These are phyloP conservation scores for Chaetomiaceae sp. DNA, from an alignment of 2,329 filamentous ascomycete genomes.

Conservation along the genomic window DNA sequence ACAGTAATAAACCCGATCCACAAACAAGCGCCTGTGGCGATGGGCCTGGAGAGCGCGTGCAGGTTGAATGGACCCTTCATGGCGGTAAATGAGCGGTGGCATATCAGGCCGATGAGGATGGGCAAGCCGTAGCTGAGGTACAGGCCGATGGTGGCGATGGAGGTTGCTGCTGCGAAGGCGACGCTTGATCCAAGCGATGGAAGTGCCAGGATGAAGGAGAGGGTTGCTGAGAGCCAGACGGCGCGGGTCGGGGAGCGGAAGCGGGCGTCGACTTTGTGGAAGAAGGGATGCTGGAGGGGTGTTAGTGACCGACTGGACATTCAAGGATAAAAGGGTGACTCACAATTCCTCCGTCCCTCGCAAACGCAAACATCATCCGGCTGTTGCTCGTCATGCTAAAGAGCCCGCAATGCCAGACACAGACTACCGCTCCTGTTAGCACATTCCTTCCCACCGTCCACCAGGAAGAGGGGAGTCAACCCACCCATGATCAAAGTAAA, in stretches of 20 bases:
- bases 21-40: slow-evolving; percentile 43
- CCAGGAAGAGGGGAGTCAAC: slow-evolving; percentile 11
- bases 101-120: slow-evolving; percentile 51
- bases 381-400: slow-evolving; percentile 55
- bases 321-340: slow-evolving; percentile 14
- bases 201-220: slow-evolving; percentile 52
- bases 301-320: background rate
- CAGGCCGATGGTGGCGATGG: slow-evolving; percentile 55
- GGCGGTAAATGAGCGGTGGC: slow-evolving; percentile 43
- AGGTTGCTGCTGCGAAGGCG: slow-evolving; percentile 54
- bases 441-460: background rate
- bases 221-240: slow-evolving; percentile 50
- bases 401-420: slow-evolving; percentile 58
- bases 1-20: slow-evolving; percentile 55
- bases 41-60: slow-evolving; percentile 38
- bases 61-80: slow-evolving; percentile 56
- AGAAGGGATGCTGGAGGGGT: slow-evolving; percentile 41
- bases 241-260: slow-evolving; percentile 49
- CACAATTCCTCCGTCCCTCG: slow-evolving; percentile 50
- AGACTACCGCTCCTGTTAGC: slow-evolving; percentile 33
- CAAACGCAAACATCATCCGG: slow-evolving; percentile 58
- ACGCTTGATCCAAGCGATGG: slow-evolving; percentile 52
- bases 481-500: slow-evolving; percentile 49
- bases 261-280: slow-evolving; percentile 47
- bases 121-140: slow-evolving; percentile 57